Evolutionary conservation across 108 stramenopile genomes (phyloP).

Genomic region (Cafeteria roenbergensis): DNA sequence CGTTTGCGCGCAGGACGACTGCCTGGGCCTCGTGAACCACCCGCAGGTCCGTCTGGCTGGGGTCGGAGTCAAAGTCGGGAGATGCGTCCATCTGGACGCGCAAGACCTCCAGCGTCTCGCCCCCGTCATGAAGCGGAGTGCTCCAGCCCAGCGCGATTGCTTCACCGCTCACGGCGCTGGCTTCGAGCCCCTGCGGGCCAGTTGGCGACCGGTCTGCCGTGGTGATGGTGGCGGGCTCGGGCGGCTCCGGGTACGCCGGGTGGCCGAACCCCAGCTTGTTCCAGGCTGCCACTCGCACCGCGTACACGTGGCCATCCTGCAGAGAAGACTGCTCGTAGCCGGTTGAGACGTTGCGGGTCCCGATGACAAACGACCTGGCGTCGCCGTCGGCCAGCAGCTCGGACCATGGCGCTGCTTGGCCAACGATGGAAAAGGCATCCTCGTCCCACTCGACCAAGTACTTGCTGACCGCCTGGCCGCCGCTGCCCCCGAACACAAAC

Average conservation of each 20-base stretch:
- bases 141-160: slow-evolving; percentile 40
- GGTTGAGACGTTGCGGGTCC: slow-evolving; percentile 58
- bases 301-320: slow-evolving; percentile 48
- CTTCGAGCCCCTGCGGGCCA: slow-evolving; percentile 24
- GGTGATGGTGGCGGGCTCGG: slow-evolving; percentile 41
- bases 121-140: slow-evolving; percentile 55
- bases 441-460: slow-evolving; percentile 70
- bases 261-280: slow-evolving; percentile 51
- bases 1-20: slow-evolving; percentile 24
- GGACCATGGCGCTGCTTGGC: slow-evolving; percentile 51
- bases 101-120: slow-evolving; percentile 48
- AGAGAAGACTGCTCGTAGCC: slow-evolving; percentile 48
- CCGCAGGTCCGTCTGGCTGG: slow-evolving; percentile 14
- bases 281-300: slow-evolving; percentile 56
- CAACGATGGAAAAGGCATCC: slow-evolving; percentile 20
- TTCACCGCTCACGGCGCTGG: slow-evolving; percentile 22
- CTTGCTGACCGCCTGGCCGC: slow-evolving; percentile 53
- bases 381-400: slow-evolving; percentile 36
- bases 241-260: slow-evolving; percentile 31
- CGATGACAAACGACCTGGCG: slow-evolving; percentile 38
- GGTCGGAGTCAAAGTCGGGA: slow-evolving; percentile 35
- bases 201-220: slow-evolving; percentile 44
- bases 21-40: slow-evolving; percentile 43
- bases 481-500: slow-evolving; percentile 59
- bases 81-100: slow-evolving; percentile 49